Evolutionary conservation across 768 basidiomycete species (phyloP).

Genomic region (Boletus fagicola): DNA sequence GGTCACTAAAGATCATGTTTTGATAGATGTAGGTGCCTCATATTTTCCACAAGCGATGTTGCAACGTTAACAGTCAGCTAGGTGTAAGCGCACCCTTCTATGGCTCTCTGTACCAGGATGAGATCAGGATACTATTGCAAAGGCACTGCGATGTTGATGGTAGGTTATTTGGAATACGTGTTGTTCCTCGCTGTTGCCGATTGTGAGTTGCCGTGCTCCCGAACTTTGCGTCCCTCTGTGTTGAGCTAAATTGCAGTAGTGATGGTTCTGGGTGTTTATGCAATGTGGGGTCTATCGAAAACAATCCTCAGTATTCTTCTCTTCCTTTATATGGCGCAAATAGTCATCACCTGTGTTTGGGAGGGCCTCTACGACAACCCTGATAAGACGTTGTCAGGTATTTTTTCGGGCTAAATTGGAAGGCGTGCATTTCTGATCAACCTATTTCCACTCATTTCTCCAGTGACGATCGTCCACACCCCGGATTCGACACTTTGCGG

Average conservation of each 20-base stretch:
- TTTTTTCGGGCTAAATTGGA: background rate
- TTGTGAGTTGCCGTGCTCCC: background rate
- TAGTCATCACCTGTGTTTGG: background rate
- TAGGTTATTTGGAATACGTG: background rate
- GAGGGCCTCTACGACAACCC: background rate
- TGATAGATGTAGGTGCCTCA: too few species aligned
- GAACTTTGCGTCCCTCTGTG: too few species aligned
- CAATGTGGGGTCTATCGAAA: background rate
- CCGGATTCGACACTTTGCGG: too few species aligned
- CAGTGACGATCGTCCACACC: background rate
- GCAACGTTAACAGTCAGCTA: background rate
- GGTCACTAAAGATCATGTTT: too few species aligned
- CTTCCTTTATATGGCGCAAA: background rate
- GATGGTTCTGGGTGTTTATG: conserved; percentile 20
- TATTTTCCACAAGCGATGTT: too few species aligned
- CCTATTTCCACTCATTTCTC: background rate
- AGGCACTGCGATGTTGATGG: background rate
- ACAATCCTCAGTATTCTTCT: conserved; percentile 2
- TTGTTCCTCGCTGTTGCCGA: conserved; percentile 7
- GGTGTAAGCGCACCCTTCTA: conserved; percentile 7
- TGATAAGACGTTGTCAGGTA: conserved; percentile 4
- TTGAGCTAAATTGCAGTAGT: conserved; percentile 9
- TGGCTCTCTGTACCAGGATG: background rate
- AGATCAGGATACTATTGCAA: background rate
- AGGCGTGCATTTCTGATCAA: too few species aligned